phyloP scores from a whole-genome alignment of 352 stramenopile species.

The Phytophthora sojae region DNA sequence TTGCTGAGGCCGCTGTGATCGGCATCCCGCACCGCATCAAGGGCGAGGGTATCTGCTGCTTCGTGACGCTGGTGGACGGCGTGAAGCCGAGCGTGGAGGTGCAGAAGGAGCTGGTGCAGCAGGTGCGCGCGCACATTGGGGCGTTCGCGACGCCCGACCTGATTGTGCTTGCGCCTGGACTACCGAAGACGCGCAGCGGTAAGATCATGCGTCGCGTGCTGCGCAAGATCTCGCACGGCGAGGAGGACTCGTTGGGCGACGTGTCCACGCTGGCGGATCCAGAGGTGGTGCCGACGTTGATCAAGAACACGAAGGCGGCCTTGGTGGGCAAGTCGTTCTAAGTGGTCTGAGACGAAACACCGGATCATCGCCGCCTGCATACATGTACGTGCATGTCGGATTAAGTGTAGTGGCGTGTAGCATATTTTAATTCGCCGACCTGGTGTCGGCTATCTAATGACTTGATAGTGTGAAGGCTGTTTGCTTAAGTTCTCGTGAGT shows the following conservation, averaged over 20 bases:
- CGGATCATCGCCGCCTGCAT: background rate
- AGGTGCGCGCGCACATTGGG: slow-evolving; percentile 94
- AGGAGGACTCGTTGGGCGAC: slow-evolving; percentile 96
- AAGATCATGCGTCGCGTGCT: slow-evolving; percentile 99
- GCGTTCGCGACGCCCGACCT: slow-evolving; percentile 97
- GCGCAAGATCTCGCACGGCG: slow-evolving; percentile 96
- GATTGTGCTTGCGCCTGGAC: slow-evolving; percentile 89
- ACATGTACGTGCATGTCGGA: slow-evolving; percentile 20
- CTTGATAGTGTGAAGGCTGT: background rate
- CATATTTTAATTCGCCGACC: slow-evolving; percentile 11
- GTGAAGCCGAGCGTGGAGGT: slow-evolving; percentile 63
- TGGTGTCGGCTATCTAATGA: slow-evolving; percentile 2
- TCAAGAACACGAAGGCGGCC: slow-evolving; percentile 88
- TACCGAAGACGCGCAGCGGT: slow-evolving; percentile 96
- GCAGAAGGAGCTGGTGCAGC: slow-evolving; percentile 70
- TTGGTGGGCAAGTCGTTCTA: slow-evolving; percentile 73
- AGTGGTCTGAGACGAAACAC: background rate
- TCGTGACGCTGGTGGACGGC: slow-evolving; percentile 90
- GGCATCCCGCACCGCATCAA: slow-evolving; percentile 97
- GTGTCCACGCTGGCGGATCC: slow-evolving; percentile 97
- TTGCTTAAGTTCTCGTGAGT: background rate
- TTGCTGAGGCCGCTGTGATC: slow-evolving; percentile 96
- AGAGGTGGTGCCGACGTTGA: slow-evolving; percentile 94
- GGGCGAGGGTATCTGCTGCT: slow-evolving; percentile 96
- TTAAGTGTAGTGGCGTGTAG: slow-evolving; percentile 23